Evolutionary conservation across 1,139 yeast species (phyloP), one percentile per base, ranked within the genome.

Genomic region (Candida sp.): DNA sequence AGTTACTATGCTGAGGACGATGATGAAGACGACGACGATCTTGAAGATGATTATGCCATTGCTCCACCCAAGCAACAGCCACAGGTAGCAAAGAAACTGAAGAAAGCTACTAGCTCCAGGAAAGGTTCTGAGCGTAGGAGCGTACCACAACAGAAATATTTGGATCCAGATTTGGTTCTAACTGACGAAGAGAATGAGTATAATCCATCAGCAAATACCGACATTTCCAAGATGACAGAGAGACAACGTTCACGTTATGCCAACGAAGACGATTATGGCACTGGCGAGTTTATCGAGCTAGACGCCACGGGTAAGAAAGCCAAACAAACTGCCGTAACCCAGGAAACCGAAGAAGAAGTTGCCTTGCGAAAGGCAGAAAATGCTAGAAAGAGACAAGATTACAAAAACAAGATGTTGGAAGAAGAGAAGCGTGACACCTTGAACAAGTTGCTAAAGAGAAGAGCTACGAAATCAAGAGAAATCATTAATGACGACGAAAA

Each of bases 381-480:
- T 62, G 94, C 98, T 0, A 81, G 99, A 59, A 84, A 93, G 66
- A 80, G 99, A 57, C 89, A 89, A 66, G 94, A 94, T 63, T 81
- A 92, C 62, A 87, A 88, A 57, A 93, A 87, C 61, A 87, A 88
- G 70, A 84, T 88, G 56, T 73, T 90, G 39, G 98, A 92, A 63
- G 98, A 91, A 67, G 99, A 94, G 67, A 94, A 94, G 67, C 83
- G 87, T 61, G 98, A 92, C 58, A 93, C 98, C 0, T 77, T 94
- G 57, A 93, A 92, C 67, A 90, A 90, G 65, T 73, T 94, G 53
- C 75, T 94, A 57, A 88, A 90, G 68, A 85, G 94, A 67, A 78
- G 97, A 55, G 97, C 97, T 39, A 80, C 79, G 33, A 85, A 87
- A 67, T 81, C 86, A 0, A 72, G 88, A 57, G 79, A 74, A 49